Base-by-base conservation (phyloP, 345 rosid species). In the Ceriops decandra region DNA sequence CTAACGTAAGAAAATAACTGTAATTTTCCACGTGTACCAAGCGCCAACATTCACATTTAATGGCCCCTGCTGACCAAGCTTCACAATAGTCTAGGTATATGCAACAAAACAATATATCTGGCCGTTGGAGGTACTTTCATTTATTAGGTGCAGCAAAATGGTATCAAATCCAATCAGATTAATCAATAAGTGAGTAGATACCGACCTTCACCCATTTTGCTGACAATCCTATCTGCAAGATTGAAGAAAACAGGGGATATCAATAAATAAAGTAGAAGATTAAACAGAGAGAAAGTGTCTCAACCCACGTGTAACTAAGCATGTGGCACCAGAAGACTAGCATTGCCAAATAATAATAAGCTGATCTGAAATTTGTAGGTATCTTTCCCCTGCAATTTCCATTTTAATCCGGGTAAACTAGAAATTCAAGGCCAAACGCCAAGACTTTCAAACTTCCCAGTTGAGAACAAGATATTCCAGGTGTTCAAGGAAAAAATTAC, bases 181-280 rank as follows among this genome's bases (percentile, higher is more conserved):
- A 30, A 46, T 36, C 22, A 53, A 57, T 54, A 26, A 3, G 7
- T 5, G 60, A 28, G 35, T 22, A 24, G 60, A 7, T 20, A 75
- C 90, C 6, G 69, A 90, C 96, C 92, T 90, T 90, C 96, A 52
- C 96, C 96, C 92, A 87, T 87, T 83, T 90, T 87, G 81, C 92
- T 74, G 71, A 83, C 88, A 74, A 90, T 86, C 80, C 79, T 82
- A 80, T 87, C 92, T 87, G 89, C 82, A 79, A 63, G 61, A 72
- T 80, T 60, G 35, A 36, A 67, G 71, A 70, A 73, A 28, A 76
- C 30, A 68, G 70, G 75, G 63, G 9, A 33, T 32, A 31, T 60
- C 62, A 73, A 73, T 42, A 70, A 72, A 52, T 10, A 62, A 20
- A 60, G 21, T 35, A 8, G 36, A 26, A 61, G 47, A 60, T 24